A percentile compares a stretch with the other conserved stretches of the same genome.
Conservation (phyloP, 108 stramenopile species). For the Nannochloropsis granulata region DNA sequence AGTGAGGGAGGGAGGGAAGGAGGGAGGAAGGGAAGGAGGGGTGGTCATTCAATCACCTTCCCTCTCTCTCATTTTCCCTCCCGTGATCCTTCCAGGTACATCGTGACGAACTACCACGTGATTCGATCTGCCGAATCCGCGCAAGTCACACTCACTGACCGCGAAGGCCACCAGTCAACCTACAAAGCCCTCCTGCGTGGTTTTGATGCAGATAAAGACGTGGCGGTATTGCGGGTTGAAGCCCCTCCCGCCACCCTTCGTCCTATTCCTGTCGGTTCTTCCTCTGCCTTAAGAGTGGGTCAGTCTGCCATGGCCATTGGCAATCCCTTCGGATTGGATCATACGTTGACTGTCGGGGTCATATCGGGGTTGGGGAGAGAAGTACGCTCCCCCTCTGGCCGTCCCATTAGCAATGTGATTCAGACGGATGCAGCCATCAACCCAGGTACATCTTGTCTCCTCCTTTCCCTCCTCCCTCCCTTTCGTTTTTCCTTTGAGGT, state of each 20-base stretch:
- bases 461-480: not conserved
- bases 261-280: constrained; percentile 16
- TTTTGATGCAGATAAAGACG: constrained; percentile 64
- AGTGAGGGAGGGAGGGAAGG: not conserved
- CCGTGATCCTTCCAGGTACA: constrained; percentile 7
- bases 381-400: constrained; percentile 61
- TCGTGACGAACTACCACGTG: constrained; percentile 84
- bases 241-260: constrained; percentile 26
- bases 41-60: not conserved
- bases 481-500: not conserved
- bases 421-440: constrained; percentile 84
- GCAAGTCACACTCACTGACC: constrained; percentile 14
- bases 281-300: constrained; percentile 49
- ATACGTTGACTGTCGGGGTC: constrained; percentile 66
- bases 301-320: constrained; percentile 73
- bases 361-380: constrained; percentile 70
- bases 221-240: constrained; percentile 70
- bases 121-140: constrained; percentile 51
- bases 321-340: constrained; percentile 87
- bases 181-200: constrained; percentile 61
- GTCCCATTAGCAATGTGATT: constrained; percentile 86
- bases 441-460: constrained; percentile 36
- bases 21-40: not conserved
- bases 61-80: not conserved
- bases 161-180: constrained; percentile 29